These are phyloP conservation scores for Juncus inflexus DNA, from an alignment of 176 grass and related monocot genomes.

Conservation along the genomic window DNA sequence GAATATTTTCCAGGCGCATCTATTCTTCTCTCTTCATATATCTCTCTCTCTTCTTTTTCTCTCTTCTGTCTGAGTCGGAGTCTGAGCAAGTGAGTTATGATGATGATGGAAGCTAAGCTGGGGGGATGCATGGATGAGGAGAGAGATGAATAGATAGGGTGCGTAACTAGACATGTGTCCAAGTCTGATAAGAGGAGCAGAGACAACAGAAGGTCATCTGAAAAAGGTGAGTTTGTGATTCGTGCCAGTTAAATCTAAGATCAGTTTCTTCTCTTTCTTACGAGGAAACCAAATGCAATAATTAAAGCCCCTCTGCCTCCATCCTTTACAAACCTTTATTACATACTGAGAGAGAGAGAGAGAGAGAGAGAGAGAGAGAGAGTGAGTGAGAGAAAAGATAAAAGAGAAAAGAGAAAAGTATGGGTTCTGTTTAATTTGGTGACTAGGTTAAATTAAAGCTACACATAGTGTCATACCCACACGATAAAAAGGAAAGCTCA, in stretches of 20 bases:
- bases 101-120: not conserved
- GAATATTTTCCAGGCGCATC: conserved; percentile 75
- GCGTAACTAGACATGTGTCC: not conserved
- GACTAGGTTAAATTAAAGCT: too few relatives aligned
- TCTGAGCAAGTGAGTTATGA: too few relatives aligned
- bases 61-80: not conserved
- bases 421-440: too few relatives aligned
- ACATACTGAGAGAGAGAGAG: conserved; percentile 22
- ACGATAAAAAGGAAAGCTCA: too few relatives aligned
- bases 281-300: conserved; percentile 14
- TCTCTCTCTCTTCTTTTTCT: not conserved
- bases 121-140: not conserved
- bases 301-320: conserved; percentile 3
- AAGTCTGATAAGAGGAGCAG: not conserved
- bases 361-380: too few relatives aligned
- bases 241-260: conserved; percentile 11
- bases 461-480: too few relatives aligned
- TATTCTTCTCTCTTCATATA: conserved; percentile 23
- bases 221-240: conserved; percentile 29
- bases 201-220: conserved; percentile 22
- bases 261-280: conserved; percentile 7
- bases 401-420: too few relatives aligned
- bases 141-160: conserved; percentile 2
- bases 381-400: too few relatives aligned
- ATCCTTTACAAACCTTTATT: not conserved